Evolutionary conservation across 805 yeast species (phyloP).

Genomic region (Kazachstania bromeliacearum): DNA sequence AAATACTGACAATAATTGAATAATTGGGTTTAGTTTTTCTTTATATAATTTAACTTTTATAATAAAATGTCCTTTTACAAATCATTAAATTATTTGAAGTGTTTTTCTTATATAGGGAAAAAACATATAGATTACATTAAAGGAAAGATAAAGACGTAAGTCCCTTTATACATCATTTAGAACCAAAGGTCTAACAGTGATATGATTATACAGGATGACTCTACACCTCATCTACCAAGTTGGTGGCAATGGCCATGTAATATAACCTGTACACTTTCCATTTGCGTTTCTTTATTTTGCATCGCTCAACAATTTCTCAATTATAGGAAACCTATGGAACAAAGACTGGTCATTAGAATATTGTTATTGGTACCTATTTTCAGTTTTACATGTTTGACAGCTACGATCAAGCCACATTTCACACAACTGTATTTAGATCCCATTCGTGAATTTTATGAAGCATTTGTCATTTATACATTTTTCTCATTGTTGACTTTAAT

Average conservation of each 20-base stretch:
- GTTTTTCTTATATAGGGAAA: too few species aligned
- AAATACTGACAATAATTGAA: too few species aligned
- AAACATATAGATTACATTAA: too few species aligned
- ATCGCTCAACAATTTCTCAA: slow-evolving; percentile 50
- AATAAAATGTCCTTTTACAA: too few species aligned
- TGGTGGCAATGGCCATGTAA: slow-evolving; percentile 22
- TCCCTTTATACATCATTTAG: too few species aligned
- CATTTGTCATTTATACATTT: slow-evolving; percentile 90
- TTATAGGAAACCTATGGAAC: slow-evolving; percentile 84
- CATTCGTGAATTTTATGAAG: slow-evolving; percentile 83
- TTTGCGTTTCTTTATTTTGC: slow-evolving; percentile 35
- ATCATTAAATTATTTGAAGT: too few species aligned
- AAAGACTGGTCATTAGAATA: slow-evolving; percentile 74
- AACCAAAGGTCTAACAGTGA: neutral
- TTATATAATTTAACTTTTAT: too few species aligned
- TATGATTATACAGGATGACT: neutral
- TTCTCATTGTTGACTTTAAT: slow-evolving; percentile 72
- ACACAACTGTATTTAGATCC: slow-evolving; percentile 53
- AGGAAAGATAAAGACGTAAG: too few species aligned
- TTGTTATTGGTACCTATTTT: slow-evolving; percentile 74
- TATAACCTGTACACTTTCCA: slow-evolving; percentile 23
- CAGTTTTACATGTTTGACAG: slow-evolving; percentile 58
- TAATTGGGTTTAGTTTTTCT: too few species aligned
- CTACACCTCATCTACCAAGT: slow-evolving; percentile 12
- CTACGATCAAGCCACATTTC: slow-evolving; percentile 38